Base-by-base conservation (phyloP, 768 basidiomycete species). In the Lepiota venenata region DNA sequence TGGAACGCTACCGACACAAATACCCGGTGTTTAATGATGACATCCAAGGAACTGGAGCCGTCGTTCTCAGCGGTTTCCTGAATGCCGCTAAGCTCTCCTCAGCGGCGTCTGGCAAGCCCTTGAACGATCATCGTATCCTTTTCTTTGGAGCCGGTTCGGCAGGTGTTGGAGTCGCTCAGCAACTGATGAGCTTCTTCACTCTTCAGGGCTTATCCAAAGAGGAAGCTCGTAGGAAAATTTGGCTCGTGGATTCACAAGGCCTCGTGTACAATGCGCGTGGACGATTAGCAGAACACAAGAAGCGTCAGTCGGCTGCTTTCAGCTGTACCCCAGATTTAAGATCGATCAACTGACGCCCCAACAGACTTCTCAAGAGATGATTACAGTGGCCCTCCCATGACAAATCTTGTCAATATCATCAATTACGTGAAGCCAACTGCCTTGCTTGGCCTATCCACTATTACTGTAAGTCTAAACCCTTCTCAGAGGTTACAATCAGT, bases 141-240 rank as follows among this genome's bases (percentile, higher is more conserved):
- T 96, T 98, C 79, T 86, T 92, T 51, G 95, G 95, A 15, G 92
- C 94, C 3, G 95, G 95, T 4, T 89, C 87, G 21, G 91, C 92
- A 2, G 94, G 93, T 58, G 89, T 97, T 50, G 95, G 94, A 43
- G 94, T 98, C 42, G 94, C 88, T 54, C 85, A 82, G 72, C 93
- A 96, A 67, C 73, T 92, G 48, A 82, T 86, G 76, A 89, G 87
- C 68, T 96, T 94, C 79, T 93, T 94, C 77, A 91, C 81, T 36
- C 70, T 91, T 58, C 78, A 87, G 60, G 91, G 93, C 21, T 66
- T 94, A 63, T 79, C 81, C 4, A 77, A 82, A 60, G 82, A 93
- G 58, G 83, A 94, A 66, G 93, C 93, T 16, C 82, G 84, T 52
- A 71, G 75, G 51, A 77, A 77, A 42, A 91, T 97, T 66, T 96